Evolutionary conservation across 2,329 filamentous ascomycete species (phyloP).

Genomic region (Tricladium varicosporioides): DNA sequence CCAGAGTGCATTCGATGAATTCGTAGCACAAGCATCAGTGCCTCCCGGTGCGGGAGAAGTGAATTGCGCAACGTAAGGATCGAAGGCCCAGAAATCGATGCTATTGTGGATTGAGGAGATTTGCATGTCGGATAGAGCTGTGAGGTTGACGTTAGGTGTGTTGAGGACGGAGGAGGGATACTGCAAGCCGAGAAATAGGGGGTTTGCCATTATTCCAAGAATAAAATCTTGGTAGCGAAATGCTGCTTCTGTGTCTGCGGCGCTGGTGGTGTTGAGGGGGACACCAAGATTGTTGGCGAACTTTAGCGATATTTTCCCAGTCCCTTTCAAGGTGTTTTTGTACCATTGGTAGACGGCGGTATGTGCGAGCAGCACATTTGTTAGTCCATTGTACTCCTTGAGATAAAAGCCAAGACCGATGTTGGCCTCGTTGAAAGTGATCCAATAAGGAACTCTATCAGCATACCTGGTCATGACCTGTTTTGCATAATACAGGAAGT

Average conservation of each 20-base stretch:
- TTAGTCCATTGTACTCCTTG: background rate
- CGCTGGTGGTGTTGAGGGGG: conserved; percentile 38
- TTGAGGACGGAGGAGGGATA: conserved; percentile 44
- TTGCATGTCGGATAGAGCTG: conserved; percentile 45
- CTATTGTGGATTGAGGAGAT: conserved; percentile 48
- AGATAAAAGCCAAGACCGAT: background rate
- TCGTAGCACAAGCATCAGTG: conserved; percentile 46
- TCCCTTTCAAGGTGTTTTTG: conserved; percentile 48
- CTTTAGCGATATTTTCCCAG: conserved; percentile 47
- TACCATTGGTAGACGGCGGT: conserved; percentile 50
- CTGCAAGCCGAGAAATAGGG: conserved; percentile 49
- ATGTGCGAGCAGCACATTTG: conserved; percentile 44
- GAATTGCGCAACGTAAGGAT: conserved; percentile 56
- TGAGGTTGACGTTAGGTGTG: conserved; percentile 27
- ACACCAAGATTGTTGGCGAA: conserved; percentile 44
- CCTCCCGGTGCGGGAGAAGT: conserved; percentile 45
- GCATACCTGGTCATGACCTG: conserved; percentile 48
- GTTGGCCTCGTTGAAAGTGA: conserved; percentile 52
- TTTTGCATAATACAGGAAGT: conserved; percentile 52
- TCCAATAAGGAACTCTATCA: conserved; percentile 49
- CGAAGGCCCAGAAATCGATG: conserved; percentile 54
- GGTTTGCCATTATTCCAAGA: conserved; percentile 48
- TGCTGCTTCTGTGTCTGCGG: conserved; percentile 23
- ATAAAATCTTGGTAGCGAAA: conserved; percentile 39
- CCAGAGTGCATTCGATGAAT: conserved; percentile 43